Evolutionary conservation across 1,284 basidiomycete genomes (phyloP).

Genomic region (Chalciporus sp.): DNA sequence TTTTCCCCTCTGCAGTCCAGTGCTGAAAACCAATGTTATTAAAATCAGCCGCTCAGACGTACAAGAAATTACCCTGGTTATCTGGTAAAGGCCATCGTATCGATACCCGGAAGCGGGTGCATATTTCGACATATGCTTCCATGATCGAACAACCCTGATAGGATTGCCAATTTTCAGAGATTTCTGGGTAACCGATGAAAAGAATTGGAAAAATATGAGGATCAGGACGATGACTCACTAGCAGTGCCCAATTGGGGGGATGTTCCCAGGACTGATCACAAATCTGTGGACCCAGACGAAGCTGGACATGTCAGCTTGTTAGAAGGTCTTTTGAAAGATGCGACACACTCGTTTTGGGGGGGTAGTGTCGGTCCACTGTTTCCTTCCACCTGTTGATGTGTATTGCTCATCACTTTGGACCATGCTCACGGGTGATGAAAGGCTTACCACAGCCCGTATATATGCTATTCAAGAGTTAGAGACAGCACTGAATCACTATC

Average conservation of each 20-base stretch:
- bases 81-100: constrained; percentile 33
- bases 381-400: constrained; percentile 13
- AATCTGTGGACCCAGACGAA: constrained; percentile 23
- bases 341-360: constrained; percentile 25
- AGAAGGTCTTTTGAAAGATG: background rate
- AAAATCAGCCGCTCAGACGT: background rate
- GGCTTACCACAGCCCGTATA: constrained; percentile 31
- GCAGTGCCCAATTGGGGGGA: constrained; percentile 15
- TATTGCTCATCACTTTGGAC: background rate
- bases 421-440: background rate
- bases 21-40: constrained; percentile 11
- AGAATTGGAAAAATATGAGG: background rate
- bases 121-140: constrained; percentile 20
- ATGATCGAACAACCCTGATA: constrained; percentile 31
- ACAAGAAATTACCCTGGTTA: constrained; percentile 14
- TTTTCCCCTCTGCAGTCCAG: constrained; percentile 23
- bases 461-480: constrained; percentile 11
- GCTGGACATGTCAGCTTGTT: constrained; percentile 10
- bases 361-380: background rate
- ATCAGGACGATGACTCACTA: constrained; percentile 11
- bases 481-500: constrained; percentile 2
- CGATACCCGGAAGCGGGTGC: constrained; percentile 26
- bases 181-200: constrained; percentile 14
- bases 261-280: constrained; percentile 28
- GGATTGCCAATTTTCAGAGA: constrained; percentile 22